A percentile compares a stretch with the other conserved stretches of the same genome.
Evolutionary conservation across 2,329 filamentous ascomycete species (phyloP).

Genomic region (Bipolaris sorokiniana): DNA sequence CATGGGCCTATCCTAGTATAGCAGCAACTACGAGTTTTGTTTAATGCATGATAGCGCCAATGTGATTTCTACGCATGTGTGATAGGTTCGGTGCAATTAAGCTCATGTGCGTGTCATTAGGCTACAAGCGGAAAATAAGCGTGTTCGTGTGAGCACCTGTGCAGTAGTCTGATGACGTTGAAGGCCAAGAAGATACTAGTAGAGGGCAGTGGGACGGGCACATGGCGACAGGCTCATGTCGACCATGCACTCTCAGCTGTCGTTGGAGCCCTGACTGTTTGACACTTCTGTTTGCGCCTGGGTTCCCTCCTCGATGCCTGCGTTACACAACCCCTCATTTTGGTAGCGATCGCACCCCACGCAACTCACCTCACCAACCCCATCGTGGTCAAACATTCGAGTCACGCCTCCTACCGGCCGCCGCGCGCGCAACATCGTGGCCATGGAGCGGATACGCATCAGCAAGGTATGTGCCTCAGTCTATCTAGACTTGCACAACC

Average conservation of each 20-base stretch:
- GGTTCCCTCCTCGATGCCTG: conserved; percentile 5
- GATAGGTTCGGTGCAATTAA: background rate
- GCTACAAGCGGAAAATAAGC: background rate
- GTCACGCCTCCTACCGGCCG: conserved; percentile 9
- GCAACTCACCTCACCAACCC: conserved; percentile 2
- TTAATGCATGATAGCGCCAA: background rate
- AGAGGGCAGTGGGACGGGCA: conserved; percentile 29
- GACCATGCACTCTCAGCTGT: conserved; percentile 16
- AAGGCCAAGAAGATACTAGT: conserved; percentile 28
- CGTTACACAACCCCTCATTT: conserved; percentile 8
- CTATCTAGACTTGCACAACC: background rate
- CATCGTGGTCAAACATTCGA: conserved; percentile 1
- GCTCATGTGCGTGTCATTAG: background rate
- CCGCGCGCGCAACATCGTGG: conserved; percentile 9
- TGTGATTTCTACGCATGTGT: background rate
- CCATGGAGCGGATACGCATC: conserved; percentile 56
- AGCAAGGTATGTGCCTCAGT: conserved; percentile 48
- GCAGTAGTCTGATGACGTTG: conserved; percentile 21
- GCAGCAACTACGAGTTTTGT: conserved; percentile 5
- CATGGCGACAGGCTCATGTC: conserved; percentile 27
- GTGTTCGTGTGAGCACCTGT: background rate
- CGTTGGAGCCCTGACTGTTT: conserved; percentile 11
- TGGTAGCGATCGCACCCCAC: conserved; percentile 6
- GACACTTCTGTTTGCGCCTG: conserved; percentile 7
- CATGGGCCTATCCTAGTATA: background rate